Evolutionary conservation across 177 flowering plant genomes (phyloP).

Genomic region (Viscum album): DNA sequence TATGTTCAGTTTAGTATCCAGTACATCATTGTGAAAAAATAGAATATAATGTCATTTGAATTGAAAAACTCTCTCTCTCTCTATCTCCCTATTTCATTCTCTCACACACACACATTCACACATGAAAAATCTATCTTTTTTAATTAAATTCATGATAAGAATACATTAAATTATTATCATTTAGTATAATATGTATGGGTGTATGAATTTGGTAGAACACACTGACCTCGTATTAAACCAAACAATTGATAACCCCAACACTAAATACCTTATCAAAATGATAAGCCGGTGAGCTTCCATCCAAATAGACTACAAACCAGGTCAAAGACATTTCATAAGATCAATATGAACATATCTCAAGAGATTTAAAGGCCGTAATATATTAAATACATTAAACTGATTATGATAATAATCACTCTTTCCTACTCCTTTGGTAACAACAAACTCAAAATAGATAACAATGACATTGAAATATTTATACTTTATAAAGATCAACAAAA

Average conservation of each 20-base stretch:
- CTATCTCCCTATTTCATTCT: too few species aligned
- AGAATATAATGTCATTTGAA: too few species aligned
- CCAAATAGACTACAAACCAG: slow-evolving; percentile 67
- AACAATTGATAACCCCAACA: slow-evolving; percentile 54
- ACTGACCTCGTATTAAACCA: slow-evolving; percentile 59
- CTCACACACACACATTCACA: too few species aligned
- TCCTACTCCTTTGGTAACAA: slow-evolving; percentile 78
- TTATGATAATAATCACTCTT: not conserved
- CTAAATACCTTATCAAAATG: slow-evolving; percentile 50
- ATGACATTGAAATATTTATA: slow-evolving; percentile 27
- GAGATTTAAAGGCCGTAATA: not conserved
- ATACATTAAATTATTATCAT: too few species aligned
- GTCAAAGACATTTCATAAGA: not conserved
- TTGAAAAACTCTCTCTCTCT: too few species aligned
- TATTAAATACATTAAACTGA: not conserved
- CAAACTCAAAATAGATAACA: slow-evolving; percentile 47
- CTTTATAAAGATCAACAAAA: slow-evolving; percentile 22
- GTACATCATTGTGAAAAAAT: too few species aligned
- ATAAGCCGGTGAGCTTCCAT: slow-evolving; percentile 80
- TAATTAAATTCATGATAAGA: too few species aligned
- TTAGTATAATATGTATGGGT: too few species aligned
- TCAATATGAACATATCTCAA: not conserved
- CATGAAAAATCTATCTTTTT: too few species aligned
- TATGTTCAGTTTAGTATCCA: too few species aligned
- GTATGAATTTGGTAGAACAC: too few species aligned